A percentile compares a stretch with the other conserved stretches of the same genome.
phyloP scores from a whole-genome alignment of 2,329 filamentous ascomycete genomes.

The Grosmannia serpens region DNA sequence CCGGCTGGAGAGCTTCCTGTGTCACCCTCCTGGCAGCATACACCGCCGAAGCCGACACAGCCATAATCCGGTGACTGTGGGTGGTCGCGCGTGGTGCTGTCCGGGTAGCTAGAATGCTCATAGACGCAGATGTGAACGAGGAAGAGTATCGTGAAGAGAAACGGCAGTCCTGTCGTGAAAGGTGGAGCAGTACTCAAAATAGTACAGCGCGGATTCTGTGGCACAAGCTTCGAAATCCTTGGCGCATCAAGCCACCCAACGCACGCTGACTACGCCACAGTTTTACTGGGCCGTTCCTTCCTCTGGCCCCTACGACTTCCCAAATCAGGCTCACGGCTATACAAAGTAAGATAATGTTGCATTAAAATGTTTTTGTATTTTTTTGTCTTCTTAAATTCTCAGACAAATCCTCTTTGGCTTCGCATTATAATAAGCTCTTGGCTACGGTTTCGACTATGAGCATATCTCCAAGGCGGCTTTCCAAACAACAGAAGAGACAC shows the following conservation, averaged over 20 bases:
- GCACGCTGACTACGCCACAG: neutral
- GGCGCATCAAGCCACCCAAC: neutral
- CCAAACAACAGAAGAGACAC: neutral
- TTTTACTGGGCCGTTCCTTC: neutral
- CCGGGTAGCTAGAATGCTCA: neutral
- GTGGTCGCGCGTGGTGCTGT: neutral
- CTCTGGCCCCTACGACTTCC: neutral
- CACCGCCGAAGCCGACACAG: constrained; percentile 8
- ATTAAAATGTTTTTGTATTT: neutral
- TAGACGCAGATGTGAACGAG: neutral
- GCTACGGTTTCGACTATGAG: neutral
- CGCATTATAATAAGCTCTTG: neutral
- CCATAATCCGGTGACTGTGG: neutral
- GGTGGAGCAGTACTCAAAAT: neutral
- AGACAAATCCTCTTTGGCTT: neutral
- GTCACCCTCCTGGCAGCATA: constrained; percentile 1
- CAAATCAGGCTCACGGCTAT: neutral
- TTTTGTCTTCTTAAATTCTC: neutral
- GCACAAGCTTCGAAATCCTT: neutral
- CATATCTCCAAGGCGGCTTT: neutral
- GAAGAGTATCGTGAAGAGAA: neutral
- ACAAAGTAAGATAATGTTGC: neutral
- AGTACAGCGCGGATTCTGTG: neutral
- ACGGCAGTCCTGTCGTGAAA: neutral
- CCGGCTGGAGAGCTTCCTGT: neutral